Evolutionary conservation across 345 rosid genomes (phyloP).

Genomic region (Dimocarpus longan): DNA sequence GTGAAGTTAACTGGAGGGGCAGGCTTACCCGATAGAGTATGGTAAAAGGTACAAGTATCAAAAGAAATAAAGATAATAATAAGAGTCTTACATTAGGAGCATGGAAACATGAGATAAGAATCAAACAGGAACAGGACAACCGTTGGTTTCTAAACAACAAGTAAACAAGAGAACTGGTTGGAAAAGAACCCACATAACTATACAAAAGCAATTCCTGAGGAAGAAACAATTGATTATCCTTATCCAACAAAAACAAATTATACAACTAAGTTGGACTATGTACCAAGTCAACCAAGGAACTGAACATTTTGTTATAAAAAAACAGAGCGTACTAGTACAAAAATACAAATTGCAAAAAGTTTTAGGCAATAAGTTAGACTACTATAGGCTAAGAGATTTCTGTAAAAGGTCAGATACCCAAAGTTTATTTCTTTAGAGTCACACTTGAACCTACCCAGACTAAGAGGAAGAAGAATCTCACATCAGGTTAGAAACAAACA

Average conservation of each 20-base stretch:
- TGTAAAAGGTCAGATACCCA: background rate
- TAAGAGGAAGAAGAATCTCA: background rate
- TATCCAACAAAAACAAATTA: background rate
- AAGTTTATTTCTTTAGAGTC: background rate
- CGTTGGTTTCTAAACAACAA: background rate
- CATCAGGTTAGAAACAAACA: background rate
- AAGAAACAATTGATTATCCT: background rate
- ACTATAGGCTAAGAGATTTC: background rate
- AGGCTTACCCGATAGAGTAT: background rate
- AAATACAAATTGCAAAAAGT: background rate
- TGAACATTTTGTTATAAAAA: background rate
- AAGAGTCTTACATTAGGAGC: background rate
- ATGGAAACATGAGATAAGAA: background rate
- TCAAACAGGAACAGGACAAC: background rate
- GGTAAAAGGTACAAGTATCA: slow-evolving; percentile 1
- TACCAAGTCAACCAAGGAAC: slow-evolving; percentile 8
- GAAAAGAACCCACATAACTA: background rate
- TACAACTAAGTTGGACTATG: background rate
- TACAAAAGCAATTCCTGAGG: background rate
- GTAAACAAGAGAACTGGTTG: background rate
- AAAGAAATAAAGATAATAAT: background rate
- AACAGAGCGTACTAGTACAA: background rate
- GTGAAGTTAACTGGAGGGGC: background rate
- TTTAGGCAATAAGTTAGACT: background rate
- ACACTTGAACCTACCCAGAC: background rate